Conservation (phyloP, 2,329 filamentous ascomycete genomes). For the Aspergillus caelatus region DNA sequence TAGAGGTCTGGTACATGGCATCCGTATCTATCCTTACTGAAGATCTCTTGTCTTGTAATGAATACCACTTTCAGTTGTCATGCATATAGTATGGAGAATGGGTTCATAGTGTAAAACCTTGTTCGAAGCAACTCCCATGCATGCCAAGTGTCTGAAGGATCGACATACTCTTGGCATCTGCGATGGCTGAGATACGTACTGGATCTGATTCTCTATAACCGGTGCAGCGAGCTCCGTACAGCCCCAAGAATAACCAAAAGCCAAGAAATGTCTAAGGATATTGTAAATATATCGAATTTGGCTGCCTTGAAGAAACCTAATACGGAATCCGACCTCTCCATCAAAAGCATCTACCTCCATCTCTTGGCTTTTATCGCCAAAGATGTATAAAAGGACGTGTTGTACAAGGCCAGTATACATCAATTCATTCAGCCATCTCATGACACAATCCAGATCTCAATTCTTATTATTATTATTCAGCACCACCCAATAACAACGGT, state of each 20-base stretch:
- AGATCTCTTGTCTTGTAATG: neutral
- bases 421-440: neutral
- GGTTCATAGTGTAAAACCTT: neutral
- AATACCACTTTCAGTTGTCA: accelerated
- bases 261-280: neutral
- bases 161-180: neutral
- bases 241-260: neutral
- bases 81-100: too few relatives aligned
- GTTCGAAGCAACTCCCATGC: neutral
- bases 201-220: neutral
- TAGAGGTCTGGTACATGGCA: too few relatives aligned
- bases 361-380: neutral
- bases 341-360: accelerated
- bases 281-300: neutral
- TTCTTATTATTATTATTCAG: accelerated
- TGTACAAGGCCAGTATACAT: neutral
- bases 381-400: neutral
- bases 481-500: accelerated
- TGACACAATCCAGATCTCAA: neutral
- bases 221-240: neutral
- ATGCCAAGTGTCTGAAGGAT: neutral
- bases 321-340: neutral
- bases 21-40: neutral
- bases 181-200: neutral
- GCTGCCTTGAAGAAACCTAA: neutral